These are phyloP conservation scores for Daldinia caldariorum DNA, from an alignment of 495 filamentous ascomycete genomes.

Conservation along the genomic window DNA sequence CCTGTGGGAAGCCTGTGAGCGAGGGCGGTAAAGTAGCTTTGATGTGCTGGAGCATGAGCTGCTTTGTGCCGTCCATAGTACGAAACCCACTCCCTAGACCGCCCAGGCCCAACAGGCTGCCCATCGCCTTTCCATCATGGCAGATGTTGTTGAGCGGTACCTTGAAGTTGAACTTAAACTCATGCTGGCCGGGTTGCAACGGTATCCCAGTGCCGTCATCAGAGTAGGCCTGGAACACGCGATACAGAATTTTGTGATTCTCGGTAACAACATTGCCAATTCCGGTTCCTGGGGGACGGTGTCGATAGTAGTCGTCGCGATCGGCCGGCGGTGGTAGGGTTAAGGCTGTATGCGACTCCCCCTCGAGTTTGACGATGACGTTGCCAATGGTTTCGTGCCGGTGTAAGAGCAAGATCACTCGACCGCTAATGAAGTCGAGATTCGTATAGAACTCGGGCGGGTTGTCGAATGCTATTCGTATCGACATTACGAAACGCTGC, in stretches of 20 bases:
- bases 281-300: slow-evolving; percentile 14
- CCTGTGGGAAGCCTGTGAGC: slow-evolving; percentile 78
- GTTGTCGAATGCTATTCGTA: slow-evolving; percentile 79
- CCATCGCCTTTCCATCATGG: slow-evolving; percentile 61
- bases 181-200: slow-evolving; percentile 78
- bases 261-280: slow-evolving; percentile 54
- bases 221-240: slow-evolving; percentile 83
- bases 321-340: slow-evolving; percentile 44
- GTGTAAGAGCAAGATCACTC: slow-evolving; percentile 70
- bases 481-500: slow-evolving; percentile 67
- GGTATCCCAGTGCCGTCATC: slow-evolving; percentile 70
- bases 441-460: slow-evolving; percentile 85
- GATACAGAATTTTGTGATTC: slow-evolving; percentile 68
- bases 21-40: slow-evolving; percentile 90
- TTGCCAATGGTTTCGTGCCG: slow-evolving; percentile 74
- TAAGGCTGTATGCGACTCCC: slow-evolving; percentile 76
- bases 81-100: slow-evolving; percentile 55
- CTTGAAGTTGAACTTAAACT: slow-evolving; percentile 93
- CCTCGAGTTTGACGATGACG: slow-evolving; percentile 93
- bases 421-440: slow-evolving; percentile 77
- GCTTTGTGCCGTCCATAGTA: slow-evolving; percentile 62
- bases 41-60: slow-evolving; percentile 71
- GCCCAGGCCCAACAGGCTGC: slow-evolving; percentile 54
- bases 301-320: slow-evolving; percentile 37
- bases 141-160: slow-evolving; percentile 94